Evolutionary conservation across 2,329 filamentous ascomycete species (phyloP).

Genomic region (Exophiala sideris): DNA sequence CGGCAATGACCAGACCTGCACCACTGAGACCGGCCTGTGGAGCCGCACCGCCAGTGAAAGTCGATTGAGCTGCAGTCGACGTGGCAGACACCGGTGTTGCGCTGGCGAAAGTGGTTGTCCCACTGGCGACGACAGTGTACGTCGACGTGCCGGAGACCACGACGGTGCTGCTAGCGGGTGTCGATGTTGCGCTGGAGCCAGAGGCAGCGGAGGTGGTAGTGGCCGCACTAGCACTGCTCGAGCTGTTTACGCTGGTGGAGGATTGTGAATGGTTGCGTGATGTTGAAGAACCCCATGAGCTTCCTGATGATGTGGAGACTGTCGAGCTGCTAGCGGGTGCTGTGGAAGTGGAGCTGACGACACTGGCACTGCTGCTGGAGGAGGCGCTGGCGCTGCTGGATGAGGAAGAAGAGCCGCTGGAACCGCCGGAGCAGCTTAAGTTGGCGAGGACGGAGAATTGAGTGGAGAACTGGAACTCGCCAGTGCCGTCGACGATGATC

Average conservation of each 20-base stretch:
- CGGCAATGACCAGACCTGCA: conserved; percentile 20
- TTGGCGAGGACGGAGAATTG: conserved; percentile 28
- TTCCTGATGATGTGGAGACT: conserved; percentile 11
- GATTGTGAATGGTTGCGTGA: conserved; percentile 4
- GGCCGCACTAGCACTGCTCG: neutral
- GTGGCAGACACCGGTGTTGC: conserved; percentile 3
- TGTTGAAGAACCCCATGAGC: conserved; percentile 10
- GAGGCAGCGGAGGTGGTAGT: conserved; percentile 1
- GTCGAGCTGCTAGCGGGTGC: conserved; percentile 4
- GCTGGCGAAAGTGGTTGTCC: neutral
- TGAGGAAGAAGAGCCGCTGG: neutral
- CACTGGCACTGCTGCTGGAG: conserved; percentile 3
- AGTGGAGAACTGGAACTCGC: conserved; percentile 30
- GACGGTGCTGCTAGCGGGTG: conserved; percentile 3
- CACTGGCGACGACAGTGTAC: neutral
- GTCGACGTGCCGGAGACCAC: conserved; percentile 1
- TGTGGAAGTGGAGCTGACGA: neutral
- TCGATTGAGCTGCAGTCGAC: conserved; percentile 2
- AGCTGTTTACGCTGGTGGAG: neutral
- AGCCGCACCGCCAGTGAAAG: conserved; percentile 20
- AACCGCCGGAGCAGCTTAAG: conserved; percentile 7
- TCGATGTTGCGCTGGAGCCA: neutral
- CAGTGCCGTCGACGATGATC: conserved; percentile 30
- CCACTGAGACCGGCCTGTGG: conserved; percentile 13
- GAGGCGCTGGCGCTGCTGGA: neutral